Conservation (phyloP, 2,329 filamentous ascomycete species). For the Ceratocystis albifundus region DNA sequence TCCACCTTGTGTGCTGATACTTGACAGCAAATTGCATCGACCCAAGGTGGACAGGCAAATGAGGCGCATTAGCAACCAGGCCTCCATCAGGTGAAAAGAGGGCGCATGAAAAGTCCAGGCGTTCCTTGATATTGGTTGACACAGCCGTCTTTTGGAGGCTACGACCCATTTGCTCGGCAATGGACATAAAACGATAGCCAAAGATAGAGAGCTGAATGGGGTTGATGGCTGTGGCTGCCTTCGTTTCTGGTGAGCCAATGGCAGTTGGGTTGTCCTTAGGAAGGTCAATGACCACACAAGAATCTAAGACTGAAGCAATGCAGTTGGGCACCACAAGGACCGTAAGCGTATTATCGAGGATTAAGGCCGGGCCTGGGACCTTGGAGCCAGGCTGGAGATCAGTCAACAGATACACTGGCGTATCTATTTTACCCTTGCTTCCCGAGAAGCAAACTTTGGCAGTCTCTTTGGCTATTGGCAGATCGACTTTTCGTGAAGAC, state of each 20-base stretch:
- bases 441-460: conserved; percentile 62
- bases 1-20: conserved; percentile 69
- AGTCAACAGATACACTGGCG: conserved; percentile 71
- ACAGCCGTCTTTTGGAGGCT: conserved; percentile 71
- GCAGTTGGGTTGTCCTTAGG: neutral
- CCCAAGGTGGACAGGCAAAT: conserved; percentile 68
- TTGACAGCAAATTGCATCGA: conserved; percentile 74
- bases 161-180: conserved; percentile 74
- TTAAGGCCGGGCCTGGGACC: conserved; percentile 68
- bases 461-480: conserved; percentile 47
- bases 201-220: conserved; percentile 72
- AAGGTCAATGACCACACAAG: conserved; percentile 76
- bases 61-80: conserved; percentile 66
- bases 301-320: conserved; percentile 65
- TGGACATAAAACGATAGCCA: conserved; percentile 73
- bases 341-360: conserved; percentile 81
- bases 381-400: conserved; percentile 60
- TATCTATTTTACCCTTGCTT: conserved; percentile 57
- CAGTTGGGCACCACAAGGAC: conserved; percentile 77
- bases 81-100: conserved; percentile 66
- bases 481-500: conserved; percentile 23
- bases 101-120: conserved; percentile 72
- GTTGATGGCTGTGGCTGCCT: conserved; percentile 33
- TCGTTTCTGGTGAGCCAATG: neutral
- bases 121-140: conserved; percentile 70